Evolutionary conservation across 768 basidiomycete species (phyloP).

Genomic region (Leccinum boreale): DNA sequence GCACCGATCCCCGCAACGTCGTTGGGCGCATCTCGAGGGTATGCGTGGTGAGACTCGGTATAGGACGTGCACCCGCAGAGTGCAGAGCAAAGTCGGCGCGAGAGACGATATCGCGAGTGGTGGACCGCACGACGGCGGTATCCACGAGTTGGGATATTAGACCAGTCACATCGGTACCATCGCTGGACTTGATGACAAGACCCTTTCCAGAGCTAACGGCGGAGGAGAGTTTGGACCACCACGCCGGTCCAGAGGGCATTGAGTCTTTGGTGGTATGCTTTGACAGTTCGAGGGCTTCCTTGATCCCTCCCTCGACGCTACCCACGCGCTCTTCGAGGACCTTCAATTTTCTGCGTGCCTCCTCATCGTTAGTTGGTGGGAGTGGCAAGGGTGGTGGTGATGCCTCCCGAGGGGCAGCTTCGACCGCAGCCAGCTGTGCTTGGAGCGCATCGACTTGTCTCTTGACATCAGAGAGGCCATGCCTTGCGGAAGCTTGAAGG

Average conservation of each 20-base stretch:
- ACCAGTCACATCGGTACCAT: conserved; percentile 69
- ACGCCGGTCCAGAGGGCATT: conserved; percentile 43
- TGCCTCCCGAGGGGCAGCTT: conserved; percentile 20
- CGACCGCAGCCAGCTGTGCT: conserved; percentile 36
- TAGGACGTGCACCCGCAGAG: conserved; percentile 75
- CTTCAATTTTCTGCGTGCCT: conserved; percentile 51
- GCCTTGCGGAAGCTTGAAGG: conserved; percentile 41
- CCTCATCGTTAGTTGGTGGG: conserved; percentile 44
- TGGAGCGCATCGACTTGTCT: conserved; percentile 56
- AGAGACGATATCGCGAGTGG: conserved; percentile 74
- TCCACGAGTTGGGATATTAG: conserved; percentile 78
- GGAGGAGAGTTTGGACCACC: conserved; percentile 69
- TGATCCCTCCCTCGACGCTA: conserved; percentile 57
- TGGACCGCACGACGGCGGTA: conserved; percentile 60
- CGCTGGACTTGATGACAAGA: conserved; percentile 65
- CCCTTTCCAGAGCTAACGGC: conserved; percentile 42
- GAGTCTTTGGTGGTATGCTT: conserved; percentile 43
- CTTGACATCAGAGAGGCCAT: conserved; percentile 47
- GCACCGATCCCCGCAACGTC: conserved; percentile 44
- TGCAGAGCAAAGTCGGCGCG: conserved; percentile 84
- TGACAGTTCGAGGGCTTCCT: conserved; percentile 68
- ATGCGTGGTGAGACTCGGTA: conserved; percentile 80
- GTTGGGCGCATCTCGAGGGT: conserved; percentile 66
- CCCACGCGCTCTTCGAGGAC: conserved; percentile 63
- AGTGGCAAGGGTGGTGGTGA: conserved; percentile 12